Evolutionary conservation across 2,329 filamentous ascomycete species (phyloP).

Genomic region (Botrytis aclada): DNA sequence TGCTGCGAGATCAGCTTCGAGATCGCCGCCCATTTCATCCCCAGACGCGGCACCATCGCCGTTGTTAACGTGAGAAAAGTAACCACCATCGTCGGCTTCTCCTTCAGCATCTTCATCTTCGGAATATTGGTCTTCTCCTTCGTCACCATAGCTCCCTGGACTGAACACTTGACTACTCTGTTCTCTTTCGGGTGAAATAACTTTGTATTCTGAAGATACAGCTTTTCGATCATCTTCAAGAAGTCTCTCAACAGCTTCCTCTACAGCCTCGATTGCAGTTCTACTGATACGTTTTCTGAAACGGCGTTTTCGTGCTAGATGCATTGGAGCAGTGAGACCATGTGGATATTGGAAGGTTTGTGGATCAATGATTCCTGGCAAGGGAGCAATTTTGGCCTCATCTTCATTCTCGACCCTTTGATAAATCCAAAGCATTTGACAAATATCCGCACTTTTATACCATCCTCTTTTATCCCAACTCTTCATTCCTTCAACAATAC

Average conservation of each 20-base stretch:
- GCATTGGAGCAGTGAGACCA: slow-evolving; percentile 59
- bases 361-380: slow-evolving; percentile 36
- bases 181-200: slow-evolving; percentile 41
- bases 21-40: slow-evolving; percentile 40
- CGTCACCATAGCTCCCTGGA: slow-evolving; percentile 28
- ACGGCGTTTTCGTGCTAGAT: slow-evolving; percentile 54
- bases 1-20: slow-evolving; percentile 38
- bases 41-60: slow-evolving; percentile 31
- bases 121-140: slow-evolving; percentile 39
- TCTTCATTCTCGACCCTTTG: slow-evolving; percentile 54
- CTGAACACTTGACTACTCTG: slow-evolving; percentile 31
- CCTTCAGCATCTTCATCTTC: slow-evolving; percentile 41
- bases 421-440: slow-evolving; percentile 68
- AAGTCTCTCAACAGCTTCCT: slow-evolving; percentile 53
- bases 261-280: slow-evolving; percentile 54
- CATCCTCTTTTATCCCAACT: slow-evolving; percentile 70
- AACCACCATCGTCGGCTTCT: slow-evolving; percentile 41
- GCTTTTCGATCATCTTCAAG: slow-evolving; percentile 46
- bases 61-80: slow-evolving; percentile 32
- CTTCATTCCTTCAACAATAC: slow-evolving; percentile 70
- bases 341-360: slow-evolving; percentile 45
- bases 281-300: slow-evolving; percentile 56
- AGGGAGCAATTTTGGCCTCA: slow-evolving; percentile 42
- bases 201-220: slow-evolving; percentile 42
- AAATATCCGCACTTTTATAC: slow-evolving; percentile 73